A percentile compares a stretch with the other conserved stretches of the same genome.
phyloP scores from a whole-genome alignment of 257 asterid genomes.

The Solanum pinnatisectum region DNA sequence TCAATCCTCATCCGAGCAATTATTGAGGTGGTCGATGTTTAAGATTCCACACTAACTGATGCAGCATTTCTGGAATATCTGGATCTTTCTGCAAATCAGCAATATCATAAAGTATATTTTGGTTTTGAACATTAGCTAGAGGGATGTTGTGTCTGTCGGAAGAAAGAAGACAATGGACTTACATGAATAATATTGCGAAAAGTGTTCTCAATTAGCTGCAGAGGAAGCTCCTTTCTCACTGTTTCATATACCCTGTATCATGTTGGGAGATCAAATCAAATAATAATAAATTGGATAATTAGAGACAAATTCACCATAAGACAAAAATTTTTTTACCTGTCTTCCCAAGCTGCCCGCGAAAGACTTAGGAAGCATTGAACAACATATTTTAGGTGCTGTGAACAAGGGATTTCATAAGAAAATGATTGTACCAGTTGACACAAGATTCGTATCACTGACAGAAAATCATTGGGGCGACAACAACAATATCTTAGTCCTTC shows the following conservation, averaged over 20 bases:
- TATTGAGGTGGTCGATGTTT: neutral
- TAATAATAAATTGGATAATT: neutral
- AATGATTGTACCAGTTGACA: neutral
- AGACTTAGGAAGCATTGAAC: neutral
- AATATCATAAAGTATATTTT: too few relatives aligned
- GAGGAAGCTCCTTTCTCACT: neutral
- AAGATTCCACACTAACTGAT: neutral
- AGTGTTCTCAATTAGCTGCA: neutral
- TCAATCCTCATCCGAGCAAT: neutral
- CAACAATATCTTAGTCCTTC: neutral
- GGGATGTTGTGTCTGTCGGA: too few relatives aligned
- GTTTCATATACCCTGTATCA: neutral
- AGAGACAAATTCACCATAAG: neutral
- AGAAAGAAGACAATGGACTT: neutral
- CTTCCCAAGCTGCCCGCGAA: neutral
- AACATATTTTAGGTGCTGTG: neutral
- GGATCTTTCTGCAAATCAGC: neutral
- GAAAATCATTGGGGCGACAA: neutral
- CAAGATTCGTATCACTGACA: neutral
- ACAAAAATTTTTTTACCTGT: neutral
- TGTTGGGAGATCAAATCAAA: neutral
- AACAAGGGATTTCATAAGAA: neutral
- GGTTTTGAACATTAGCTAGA: neutral
- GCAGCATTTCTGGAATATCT: neutral
- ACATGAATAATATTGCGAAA: neutral